A percentile compares a stretch with the other conserved stretches of the same genome.
These are phyloP conservation scores for Backusella circina DNA, from an alignment of 192 early-diverging fungal genomes.

Conservation along the genomic window DNA sequence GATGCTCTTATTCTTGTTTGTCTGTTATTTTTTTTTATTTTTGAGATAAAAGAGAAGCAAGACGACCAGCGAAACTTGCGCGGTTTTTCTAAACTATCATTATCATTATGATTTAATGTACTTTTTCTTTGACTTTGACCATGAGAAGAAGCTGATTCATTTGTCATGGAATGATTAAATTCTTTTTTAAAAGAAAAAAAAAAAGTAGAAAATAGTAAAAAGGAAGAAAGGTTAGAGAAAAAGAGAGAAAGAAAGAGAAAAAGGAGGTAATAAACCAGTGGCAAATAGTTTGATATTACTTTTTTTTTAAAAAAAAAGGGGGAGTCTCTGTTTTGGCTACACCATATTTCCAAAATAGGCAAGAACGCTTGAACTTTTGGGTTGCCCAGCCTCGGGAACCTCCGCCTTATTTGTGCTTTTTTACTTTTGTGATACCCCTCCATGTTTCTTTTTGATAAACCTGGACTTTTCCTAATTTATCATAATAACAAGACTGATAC, in stretches of 20 bases:
- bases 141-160: slow-evolving; percentile 1
- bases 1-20: slow-evolving; percentile 6
- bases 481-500: background rate
- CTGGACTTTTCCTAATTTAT: background rate
- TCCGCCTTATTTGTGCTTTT: slow-evolving; percentile 2
- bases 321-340: background rate
- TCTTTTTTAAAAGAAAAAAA: background rate
- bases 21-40: slow-evolving; percentile 9
- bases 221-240: background rate
- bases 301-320: background rate
- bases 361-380: slow-evolving; percentile 1
- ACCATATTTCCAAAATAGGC: background rate
- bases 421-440: background rate
- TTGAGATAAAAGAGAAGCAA: slow-evolving; percentile 7
- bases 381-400: background rate
- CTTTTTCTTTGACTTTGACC: background rate
- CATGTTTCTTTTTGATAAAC: background rate
- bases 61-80: slow-evolving; percentile 15
- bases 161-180: background rate
- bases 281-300: background rate
- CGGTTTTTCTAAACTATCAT: background rate
- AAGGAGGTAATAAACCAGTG: background rate
- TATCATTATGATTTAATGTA: background rate
- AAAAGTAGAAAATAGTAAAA: background rate
- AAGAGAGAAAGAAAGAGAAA: background rate